phyloP scores from a whole-genome alignment of 164 flowering plant species.

The Kingdonia uniflora region DNA sequence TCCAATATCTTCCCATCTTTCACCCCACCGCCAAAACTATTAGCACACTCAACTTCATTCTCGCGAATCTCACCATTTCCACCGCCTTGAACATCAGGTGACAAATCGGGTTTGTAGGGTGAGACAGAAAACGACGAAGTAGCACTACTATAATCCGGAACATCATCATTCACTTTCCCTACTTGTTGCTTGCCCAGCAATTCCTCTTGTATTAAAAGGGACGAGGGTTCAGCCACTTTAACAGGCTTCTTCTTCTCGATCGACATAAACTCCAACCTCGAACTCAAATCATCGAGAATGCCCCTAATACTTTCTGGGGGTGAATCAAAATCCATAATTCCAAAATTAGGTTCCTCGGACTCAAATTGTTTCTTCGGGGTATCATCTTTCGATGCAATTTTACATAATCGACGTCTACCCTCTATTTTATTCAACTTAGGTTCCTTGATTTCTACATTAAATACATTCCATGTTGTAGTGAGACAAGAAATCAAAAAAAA shows the following conservation, averaged over 20 bases:
- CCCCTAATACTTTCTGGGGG: constrained; percentile 37
- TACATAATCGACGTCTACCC: constrained; percentile 50
- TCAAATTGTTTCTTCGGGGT: constrained; percentile 1
- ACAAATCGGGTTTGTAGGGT: neutral
- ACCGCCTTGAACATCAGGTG: neutral
- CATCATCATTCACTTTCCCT: constrained; percentile 5
- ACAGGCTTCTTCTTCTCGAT: constrained; percentile 47
- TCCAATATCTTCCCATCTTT: neutral
- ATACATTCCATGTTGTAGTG: neutral
- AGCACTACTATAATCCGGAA: constrained; percentile 24
- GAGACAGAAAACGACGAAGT: constrained; percentile 25
- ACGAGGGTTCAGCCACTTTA: no score
- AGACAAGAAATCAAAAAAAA: neutral
- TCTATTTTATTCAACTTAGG: constrained; percentile 27
- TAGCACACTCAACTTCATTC: no score
- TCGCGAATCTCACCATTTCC: no score
- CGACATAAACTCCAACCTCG: constrained; percentile 54
- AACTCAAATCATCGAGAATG: constrained; percentile 56
- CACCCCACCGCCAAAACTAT: neutral
- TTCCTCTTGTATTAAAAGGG: no score
- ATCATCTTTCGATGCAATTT: constrained; percentile 17
- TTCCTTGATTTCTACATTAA: constrained; percentile 16
- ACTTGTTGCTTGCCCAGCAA: constrained; percentile 1
- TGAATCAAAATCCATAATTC: constrained; percentile 32
- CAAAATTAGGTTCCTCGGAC: constrained; percentile 15